Base-by-base conservation (phyloP, 78 protist genomes). In the Polysphondylium violaceum region DNA sequence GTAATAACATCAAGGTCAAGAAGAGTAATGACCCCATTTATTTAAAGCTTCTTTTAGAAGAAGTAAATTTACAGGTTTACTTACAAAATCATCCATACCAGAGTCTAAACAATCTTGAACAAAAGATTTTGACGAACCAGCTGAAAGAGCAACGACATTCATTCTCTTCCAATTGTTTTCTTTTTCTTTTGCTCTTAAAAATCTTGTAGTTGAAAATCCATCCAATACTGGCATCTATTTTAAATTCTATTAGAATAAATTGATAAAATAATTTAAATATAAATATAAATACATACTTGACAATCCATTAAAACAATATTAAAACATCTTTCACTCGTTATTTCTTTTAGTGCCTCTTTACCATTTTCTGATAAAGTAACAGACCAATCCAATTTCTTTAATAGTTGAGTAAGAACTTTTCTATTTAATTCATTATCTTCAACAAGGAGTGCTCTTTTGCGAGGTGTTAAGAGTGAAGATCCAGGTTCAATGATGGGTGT, bases 31-130 rank as follows among this genome's bases (percentile, higher is more conserved):
- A 19, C 89, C 89, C 89, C 89, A 79, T 29, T 79, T 79, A n/a
- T 27, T 23, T 25, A 79, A 40, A 2, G 77, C 89, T 12, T 79
- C 89, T 31, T 79, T 79, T 8, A 79, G 43, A 41, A 27, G 5
- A n/a, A 55, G 35, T 14, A 79, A 38, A 1, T 75, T 79, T 19
- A 79, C 67, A 51, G 89, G 89, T 55, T 79, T 79, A 19, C 77
- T 59, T 38, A 79, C 74, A 44, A 79, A 79, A 27, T 69, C 75
- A 43, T 79, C 89, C 89, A 79, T 79, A 25, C 89, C 89, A 53
- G 56, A 19, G 27, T 79, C 89, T 56, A 79, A 61, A 79, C 89
- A 79, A 55, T 79, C 89, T 67, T 79, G 89, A 29, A 79, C 76
- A 53, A 79, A 79, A 3, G 89, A 53, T 36, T 40, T 35, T 21